Evolutionary conservation across 192 early-diverging fungal genomes (phyloP).

Genomic region (Funneliformis mosseae): DNA sequence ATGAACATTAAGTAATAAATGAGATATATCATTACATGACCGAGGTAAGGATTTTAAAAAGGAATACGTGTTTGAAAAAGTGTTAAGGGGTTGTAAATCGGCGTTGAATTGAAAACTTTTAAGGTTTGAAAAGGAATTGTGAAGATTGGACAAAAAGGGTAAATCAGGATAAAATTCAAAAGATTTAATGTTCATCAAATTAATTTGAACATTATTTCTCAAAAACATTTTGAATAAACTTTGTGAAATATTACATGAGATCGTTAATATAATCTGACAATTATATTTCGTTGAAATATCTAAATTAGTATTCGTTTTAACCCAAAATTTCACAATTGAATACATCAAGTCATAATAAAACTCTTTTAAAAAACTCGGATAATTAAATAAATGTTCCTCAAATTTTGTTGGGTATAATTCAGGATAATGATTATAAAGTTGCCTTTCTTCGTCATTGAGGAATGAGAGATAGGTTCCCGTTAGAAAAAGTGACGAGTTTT

Average conservation of each 20-base stretch:
- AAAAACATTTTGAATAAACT: neutral
- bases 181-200: neutral
- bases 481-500: neutral
- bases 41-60: neutral
- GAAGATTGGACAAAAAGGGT: neutral
- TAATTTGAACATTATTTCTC: neutral
- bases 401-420: neutral
- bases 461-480: neutral
- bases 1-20: neutral
- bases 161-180: neutral
- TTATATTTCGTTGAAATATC: too few relatives aligned
- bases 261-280: neutral
- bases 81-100: neutral
- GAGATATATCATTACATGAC: neutral
- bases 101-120: neutral
- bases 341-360: neutral
- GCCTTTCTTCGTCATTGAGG: neutral
- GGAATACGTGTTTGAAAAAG: neutral
- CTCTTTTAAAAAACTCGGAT: neutral
- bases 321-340: neutral
- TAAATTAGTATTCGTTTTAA: neutral
- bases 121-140: neutral
- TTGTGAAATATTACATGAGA: neutral
- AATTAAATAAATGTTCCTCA: neutral
- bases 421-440: neutral